Percentiles rank a stretch among this genome's conserved stretches.
Evolutionary conservation across 352 stramenopile genomes (phyloP).

Genomic region (Globisporangium heterothallicum): DNA sequence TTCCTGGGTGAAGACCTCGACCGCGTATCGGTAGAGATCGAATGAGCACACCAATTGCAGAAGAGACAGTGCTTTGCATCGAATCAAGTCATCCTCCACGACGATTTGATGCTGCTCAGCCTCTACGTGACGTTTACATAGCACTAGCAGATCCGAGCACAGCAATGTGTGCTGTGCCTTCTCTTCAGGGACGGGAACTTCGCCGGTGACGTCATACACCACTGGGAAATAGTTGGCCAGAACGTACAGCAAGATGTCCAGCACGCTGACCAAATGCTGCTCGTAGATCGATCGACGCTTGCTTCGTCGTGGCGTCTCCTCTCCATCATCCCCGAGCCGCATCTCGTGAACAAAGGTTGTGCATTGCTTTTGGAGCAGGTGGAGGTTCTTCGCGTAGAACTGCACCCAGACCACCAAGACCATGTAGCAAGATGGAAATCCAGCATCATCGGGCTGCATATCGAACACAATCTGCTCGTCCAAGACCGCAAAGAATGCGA

Average conservation of each 20-base stretch:
- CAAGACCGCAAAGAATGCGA: slow-evolving; percentile 12
- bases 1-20: slow-evolving; percentile 17
- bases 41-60: slow-evolving; percentile 28
- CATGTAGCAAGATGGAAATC: slow-evolving; percentile 20
- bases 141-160: slow-evolving; percentile 5
- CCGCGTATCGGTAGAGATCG: slow-evolving; percentile 16
- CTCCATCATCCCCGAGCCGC: background rate
- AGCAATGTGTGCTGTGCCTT: slow-evolving; percentile 5
- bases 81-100: slow-evolving; percentile 15
- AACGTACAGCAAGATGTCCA: slow-evolving; percentile 15
- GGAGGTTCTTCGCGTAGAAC: slow-evolving; percentile 25
- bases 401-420: slow-evolving; percentile 22
- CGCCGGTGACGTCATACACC: slow-evolving; percentile 5
- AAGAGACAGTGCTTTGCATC: slow-evolving; percentile 16
- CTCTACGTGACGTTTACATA: slow-evolving; percentile 5
- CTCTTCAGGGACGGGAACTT: background rate
- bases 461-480: slow-evolving; percentile 11
- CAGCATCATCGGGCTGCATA: background rate
- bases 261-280: slow-evolving; percentile 7
- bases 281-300: background rate
- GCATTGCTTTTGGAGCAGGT: background rate
- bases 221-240: slow-evolving; percentile 12
- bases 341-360: too few species aligned
- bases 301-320: background rate
- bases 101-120: slow-evolving; percentile 5